A percentile compares a stretch with the other conserved stretches of the same genome.
Conservation (phyloP, 2,329 filamentous ascomycete species). For the Phyllosticta citriasiana region DNA sequence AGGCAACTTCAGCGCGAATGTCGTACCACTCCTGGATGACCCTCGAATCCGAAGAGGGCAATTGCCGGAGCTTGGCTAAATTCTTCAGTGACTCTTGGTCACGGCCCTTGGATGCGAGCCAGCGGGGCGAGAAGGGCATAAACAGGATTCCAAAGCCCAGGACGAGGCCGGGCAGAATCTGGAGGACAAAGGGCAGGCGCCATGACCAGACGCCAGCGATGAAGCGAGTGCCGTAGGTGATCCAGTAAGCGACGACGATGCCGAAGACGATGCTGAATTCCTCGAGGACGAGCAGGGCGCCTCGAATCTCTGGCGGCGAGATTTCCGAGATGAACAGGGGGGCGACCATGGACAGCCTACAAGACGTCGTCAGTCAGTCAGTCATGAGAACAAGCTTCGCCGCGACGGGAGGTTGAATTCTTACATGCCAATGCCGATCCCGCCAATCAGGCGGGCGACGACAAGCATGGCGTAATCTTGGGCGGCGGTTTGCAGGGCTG, state of each 20-base stretch:
- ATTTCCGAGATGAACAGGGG: slow-evolving; percentile 46
- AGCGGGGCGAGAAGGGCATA: slow-evolving; percentile 47
- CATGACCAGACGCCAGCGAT: slow-evolving; percentile 35
- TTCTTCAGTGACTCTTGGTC: slow-evolving; percentile 40
- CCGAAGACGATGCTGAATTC: slow-evolving; percentile 38
- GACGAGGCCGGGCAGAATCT: slow-evolving; percentile 33
- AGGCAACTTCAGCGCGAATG: slow-evolving; percentile 44
- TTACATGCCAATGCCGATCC: slow-evolving; percentile 42
- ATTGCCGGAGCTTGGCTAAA: slow-evolving; percentile 40
- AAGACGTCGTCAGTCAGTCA: background rate
- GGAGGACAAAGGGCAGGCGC: slow-evolving; percentile 38
- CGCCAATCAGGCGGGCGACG: slow-evolving; percentile 41
- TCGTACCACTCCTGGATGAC: slow-evolving; percentile 44
- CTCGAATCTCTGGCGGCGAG: slow-evolving; percentile 39
- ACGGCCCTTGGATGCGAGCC: slow-evolving; percentile 39
- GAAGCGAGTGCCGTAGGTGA: slow-evolving; percentile 41
- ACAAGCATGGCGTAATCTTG: slow-evolving; percentile 42
- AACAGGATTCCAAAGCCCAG: slow-evolving; percentile 34
- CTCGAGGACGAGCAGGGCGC: slow-evolving; percentile 40
- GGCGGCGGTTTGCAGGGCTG: slow-evolving; percentile 41
- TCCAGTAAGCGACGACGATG: slow-evolving; percentile 44
- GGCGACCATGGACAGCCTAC: slow-evolving; percentile 30
- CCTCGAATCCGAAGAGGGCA: slow-evolving; percentile 39
- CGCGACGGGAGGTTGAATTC: background rate
- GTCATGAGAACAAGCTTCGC: background rate